phyloP scores from a whole-genome alignment of 495 filamentous ascomycete genomes.

The Penicillium verhagenii region DNA sequence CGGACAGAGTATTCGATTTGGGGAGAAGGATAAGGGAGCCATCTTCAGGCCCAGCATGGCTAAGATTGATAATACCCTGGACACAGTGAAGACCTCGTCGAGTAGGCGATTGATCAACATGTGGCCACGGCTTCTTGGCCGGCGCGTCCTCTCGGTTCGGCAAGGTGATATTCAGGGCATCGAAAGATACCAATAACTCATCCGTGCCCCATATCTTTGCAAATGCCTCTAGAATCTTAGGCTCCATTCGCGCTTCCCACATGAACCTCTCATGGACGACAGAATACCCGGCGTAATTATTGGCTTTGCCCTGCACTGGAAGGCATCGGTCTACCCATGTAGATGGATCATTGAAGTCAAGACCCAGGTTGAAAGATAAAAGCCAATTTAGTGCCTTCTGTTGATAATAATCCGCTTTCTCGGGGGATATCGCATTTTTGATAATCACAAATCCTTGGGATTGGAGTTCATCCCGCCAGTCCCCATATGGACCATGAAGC shows the following conservation, averaged over 20 bases:
- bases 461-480: conserved; percentile 34
- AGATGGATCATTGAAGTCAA: conserved; percentile 27
- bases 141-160: conserved; percentile 18
- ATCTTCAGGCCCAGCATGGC: conserved; percentile 32
- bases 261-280: conserved; percentile 46
- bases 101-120: conserved; percentile 26
- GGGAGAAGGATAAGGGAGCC: conserved; percentile 34
- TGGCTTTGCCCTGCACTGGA: conserved; percentile 29
- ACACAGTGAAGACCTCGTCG: conserved; percentile 36
- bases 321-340: conserved; percentile 35
- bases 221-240: conserved; percentile 36
- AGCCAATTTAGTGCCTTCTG: conserved; percentile 29
- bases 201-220: conserved; percentile 21
- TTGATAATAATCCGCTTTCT: conserved; percentile 27
- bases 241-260: conserved; percentile 44
- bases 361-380: conserved; percentile 18
- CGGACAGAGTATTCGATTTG: conserved; percentile 28
- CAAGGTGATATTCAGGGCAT: conserved; percentile 21
- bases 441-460: conserved; percentile 31
- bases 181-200: conserved; percentile 24
- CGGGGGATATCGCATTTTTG: conserved; percentile 22
- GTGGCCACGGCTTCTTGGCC: conserved; percentile 18
- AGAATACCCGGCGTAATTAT: conserved; percentile 30
- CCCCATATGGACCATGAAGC: conserved; percentile 25
- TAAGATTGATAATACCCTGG: conserved; percentile 44